Evolutionary conservation across 352 stramenopile species (phyloP).

Genomic region (Aphanomyces cochlioides): DNA sequence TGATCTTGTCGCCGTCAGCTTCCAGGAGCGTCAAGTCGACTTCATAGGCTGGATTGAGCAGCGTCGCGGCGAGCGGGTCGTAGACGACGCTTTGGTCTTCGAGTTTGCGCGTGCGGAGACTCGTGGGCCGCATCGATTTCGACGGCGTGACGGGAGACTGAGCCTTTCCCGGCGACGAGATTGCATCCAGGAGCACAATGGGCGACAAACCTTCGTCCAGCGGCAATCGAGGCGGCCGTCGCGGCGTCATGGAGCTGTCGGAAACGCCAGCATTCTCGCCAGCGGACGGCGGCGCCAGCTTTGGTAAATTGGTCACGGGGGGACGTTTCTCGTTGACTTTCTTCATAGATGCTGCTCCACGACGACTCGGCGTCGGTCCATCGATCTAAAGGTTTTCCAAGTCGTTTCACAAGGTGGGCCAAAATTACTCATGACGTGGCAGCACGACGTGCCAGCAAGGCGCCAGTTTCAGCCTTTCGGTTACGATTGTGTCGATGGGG

Average conservation of each 20-base stretch:
- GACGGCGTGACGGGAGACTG: not conserved
- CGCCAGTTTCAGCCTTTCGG: not conserved
- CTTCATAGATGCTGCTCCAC: constrained; percentile 21
- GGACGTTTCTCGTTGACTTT: constrained; percentile 29
- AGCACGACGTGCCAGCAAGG: not conserved
- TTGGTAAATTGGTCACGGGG: constrained; percentile 17
- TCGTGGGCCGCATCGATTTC: not conserved
- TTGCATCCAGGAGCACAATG: not conserved
- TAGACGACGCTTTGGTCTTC: constrained; percentile 11
- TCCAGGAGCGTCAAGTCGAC: constrained; percentile 22
- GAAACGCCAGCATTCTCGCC: not conserved
- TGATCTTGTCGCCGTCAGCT: constrained; percentile 24
- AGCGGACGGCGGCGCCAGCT: constrained; percentile 1
- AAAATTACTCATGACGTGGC: not conserved
- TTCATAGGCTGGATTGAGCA: constrained; percentile 24
- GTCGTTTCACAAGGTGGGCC: not conserved
- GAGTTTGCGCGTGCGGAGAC: constrained; percentile 27
- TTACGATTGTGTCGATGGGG: not conserved
- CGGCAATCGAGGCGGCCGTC: not conserved
- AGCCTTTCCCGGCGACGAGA: constrained; percentile 1
- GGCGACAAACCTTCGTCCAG: not conserved
- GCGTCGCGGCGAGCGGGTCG: not conserved
- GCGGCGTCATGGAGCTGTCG: not conserved
- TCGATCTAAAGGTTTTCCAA: constrained; percentile 1
- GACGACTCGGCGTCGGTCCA: constrained; percentile 9